Conservation (phyloP, 768 basidiomycete species). For the Ramaria rubella region DNA sequence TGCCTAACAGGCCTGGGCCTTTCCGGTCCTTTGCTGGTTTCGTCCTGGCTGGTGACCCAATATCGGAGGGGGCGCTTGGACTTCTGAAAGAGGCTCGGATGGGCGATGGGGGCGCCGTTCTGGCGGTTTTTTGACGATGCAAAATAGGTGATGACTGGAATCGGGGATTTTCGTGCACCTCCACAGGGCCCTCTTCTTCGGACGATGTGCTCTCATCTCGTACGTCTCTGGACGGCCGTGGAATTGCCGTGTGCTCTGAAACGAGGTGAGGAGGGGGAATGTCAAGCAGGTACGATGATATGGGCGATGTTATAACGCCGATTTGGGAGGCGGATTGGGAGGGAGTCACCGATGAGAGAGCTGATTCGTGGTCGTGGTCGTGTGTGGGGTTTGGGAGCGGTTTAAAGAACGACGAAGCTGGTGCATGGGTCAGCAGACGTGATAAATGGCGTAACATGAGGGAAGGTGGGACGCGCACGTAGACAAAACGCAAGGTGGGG, state of each 20-base stretch:
- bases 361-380: slow-evolving; percentile 29
- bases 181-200: slow-evolving; percentile 23
- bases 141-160: slow-evolving; percentile 24
- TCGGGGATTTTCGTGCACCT: slow-evolving; percentile 51
- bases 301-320: slow-evolving; percentile 16
- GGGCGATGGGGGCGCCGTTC: background rate
- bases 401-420: slow-evolving; percentile 4
- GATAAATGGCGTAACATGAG: background rate
- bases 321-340: slow-evolving; percentile 72
- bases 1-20: slow-evolving; percentile 35
- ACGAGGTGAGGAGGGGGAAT: slow-evolving; percentile 46
- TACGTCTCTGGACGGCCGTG: slow-evolving; percentile 23
- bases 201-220: slow-evolving; percentile 22
- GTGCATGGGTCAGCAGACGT: background rate
- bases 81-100: background rate
- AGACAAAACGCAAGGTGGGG: background rate
- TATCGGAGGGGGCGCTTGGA: background rate
- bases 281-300: slow-evolving; percentile 19
- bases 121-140: slow-evolving; percentile 11
- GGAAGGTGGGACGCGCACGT: slow-evolving; percentile 2
- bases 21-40: slow-evolving; percentile 11
- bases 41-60: background rate
- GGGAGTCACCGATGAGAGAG: slow-evolving; percentile 61
- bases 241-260: background rate
- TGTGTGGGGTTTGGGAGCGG: slow-evolving; percentile 14